Conservation (phyloP, 179 eudicot genomes). For the Drosera spatulata region DNA sequence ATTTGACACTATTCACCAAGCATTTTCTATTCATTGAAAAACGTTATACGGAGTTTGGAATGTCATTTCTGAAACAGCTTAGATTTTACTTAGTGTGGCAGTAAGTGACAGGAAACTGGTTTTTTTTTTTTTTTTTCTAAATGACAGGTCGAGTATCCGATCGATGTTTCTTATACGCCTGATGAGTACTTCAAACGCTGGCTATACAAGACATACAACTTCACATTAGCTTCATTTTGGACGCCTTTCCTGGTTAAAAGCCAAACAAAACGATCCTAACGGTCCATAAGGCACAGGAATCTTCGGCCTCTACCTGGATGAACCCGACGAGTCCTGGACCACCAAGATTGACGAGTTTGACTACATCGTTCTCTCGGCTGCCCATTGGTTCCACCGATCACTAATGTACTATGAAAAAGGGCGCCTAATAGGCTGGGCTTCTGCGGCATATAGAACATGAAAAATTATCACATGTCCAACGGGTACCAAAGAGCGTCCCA, state of each 20-base stretch:
- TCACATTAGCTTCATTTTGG: slow-evolving; percentile 40
- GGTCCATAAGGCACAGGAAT: slow-evolving; percentile 33
- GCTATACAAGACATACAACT: slow-evolving; percentile 36
- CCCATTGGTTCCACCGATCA: slow-evolving; percentile 51
- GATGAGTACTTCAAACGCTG: slow-evolving; percentile 39
- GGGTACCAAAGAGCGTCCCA: slow-evolving; percentile 35
- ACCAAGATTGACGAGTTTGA: slow-evolving; percentile 32
- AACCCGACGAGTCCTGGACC: slow-evolving; percentile 41
- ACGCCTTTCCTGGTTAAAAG: slow-evolving; percentile 41
- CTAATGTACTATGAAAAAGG: slow-evolving; percentile 30
- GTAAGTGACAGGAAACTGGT: too few species aligned
- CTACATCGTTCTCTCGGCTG: slow-evolving; percentile 42
- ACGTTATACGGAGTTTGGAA: too few species aligned
- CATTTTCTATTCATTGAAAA: too few species aligned
- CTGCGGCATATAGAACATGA: slow-evolving; percentile 30
- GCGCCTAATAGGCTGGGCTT: slow-evolving; percentile 39
- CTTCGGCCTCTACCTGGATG: slow-evolving; percentile 46
- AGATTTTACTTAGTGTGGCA: too few species aligned
- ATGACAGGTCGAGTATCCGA: neutral
- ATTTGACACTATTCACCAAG: too few species aligned
- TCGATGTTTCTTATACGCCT: slow-evolving; percentile 28
- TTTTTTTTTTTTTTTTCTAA: too few species aligned
- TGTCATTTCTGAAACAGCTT: too few species aligned
- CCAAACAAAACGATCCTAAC: slow-evolving; percentile 26
- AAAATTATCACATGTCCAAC: slow-evolving; percentile 22